Evolutionary conservation across 2,329 filamentous ascomycete species (phyloP).

Genomic region (Curvularia sp.): DNA sequence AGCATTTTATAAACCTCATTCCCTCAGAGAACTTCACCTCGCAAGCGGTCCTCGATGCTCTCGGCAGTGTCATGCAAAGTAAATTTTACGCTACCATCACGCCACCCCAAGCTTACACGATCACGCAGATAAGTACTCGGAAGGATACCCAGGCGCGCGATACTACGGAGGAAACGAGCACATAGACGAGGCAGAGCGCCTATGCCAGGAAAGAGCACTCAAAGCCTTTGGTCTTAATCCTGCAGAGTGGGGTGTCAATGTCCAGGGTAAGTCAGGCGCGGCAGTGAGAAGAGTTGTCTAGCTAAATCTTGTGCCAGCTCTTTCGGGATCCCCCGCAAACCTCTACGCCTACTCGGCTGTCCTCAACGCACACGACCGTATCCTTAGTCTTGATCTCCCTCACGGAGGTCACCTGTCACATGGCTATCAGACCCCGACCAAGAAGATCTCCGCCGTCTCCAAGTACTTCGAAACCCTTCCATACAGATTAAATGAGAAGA

Average conservation of each 20-base stretch:
- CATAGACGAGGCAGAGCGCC: slow-evolving; percentile 94
- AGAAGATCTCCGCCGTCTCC: slow-evolving; percentile 88
- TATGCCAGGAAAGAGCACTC: slow-evolving; percentile 93
- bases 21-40: slow-evolving; percentile 99
- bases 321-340: slow-evolving; percentile 80
- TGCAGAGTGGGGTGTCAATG: slow-evolving; percentile 97
- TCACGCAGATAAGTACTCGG: slow-evolving; percentile 89
- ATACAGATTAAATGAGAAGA: slow-evolving; percentile 87
- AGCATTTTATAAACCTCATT: slow-evolving; percentile 99
- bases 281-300: not conserved
- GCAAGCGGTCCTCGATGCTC: slow-evolving; percentile 94
- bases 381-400: slow-evolving; percentile 96
- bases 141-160: slow-evolving; percentile 96
- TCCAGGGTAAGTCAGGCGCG: slow-evolving; percentile 69
- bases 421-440: slow-evolving; percentile 91
- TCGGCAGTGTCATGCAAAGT: slow-evolving; percentile 67
- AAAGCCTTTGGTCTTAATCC: slow-evolving; percentile 86
- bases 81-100: slow-evolving; percentile 65
- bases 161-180: slow-evolving; percentile 99
- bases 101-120: slow-evolving; percentile 49
- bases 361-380: slow-evolving; percentile 87
- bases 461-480: slow-evolving; percentile 99
- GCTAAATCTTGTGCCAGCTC: slow-evolving; percentile 60
- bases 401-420: slow-evolving; percentile 96
- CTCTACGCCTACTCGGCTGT: slow-evolving; percentile 90